These are phyloP conservation scores for Thelonectria blattea DNA, from an alignment of 2,329 filamentous ascomycete species.

Conservation along the genomic window DNA sequence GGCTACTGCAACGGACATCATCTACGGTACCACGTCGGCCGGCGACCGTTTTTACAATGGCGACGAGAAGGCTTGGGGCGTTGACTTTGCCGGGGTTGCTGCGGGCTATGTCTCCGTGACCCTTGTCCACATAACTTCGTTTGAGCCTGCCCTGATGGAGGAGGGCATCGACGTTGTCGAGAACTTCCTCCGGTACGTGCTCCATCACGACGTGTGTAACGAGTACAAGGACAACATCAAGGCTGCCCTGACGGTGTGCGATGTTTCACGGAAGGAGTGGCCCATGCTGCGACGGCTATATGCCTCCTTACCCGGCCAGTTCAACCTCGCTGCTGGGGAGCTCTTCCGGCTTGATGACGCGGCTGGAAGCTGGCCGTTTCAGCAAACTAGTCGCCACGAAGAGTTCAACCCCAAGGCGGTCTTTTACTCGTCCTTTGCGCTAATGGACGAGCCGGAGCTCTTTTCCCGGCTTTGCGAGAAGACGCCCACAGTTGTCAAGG, in stretches of 20 bases:
- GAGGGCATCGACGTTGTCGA: conserved; percentile 69
- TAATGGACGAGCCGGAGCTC: conserved; percentile 44
- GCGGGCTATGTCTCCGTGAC: conserved; percentile 76
- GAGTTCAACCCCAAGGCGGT: conserved; percentile 50
- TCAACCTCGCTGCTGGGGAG: conserved; percentile 77
- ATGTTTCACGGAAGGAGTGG: conserved; percentile 70
- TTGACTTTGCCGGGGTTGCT: conserved; percentile 81
- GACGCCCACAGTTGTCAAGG: conserved; percentile 45
- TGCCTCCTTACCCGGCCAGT: conserved; percentile 71
- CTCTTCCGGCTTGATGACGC: conserved; percentile 60
- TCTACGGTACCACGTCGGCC: conserved; percentile 54
- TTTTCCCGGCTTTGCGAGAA: conserved; percentile 37
- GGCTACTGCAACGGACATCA: conserved; percentile 67
- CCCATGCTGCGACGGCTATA: conserved; percentile 61
- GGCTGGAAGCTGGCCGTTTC: conserved; percentile 39
- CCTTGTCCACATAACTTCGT: conserved; percentile 62
- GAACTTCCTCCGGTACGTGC: conserved; percentile 88
- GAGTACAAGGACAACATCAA: conserved; percentile 75
- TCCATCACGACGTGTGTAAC: conserved; percentile 83
- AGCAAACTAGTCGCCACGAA: conserved; percentile 42
- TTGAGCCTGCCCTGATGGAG: conserved; percentile 61
- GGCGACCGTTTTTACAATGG: conserved; percentile 57
- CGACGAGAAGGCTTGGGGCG: conserved; percentile 65
- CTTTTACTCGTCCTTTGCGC: conserved; percentile 52
- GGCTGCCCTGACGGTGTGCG: conserved; percentile 70